phyloP scores from a whole-genome alignment of 805 yeast species.

The Zygosaccharomyces kombuchaensis region DNA sequence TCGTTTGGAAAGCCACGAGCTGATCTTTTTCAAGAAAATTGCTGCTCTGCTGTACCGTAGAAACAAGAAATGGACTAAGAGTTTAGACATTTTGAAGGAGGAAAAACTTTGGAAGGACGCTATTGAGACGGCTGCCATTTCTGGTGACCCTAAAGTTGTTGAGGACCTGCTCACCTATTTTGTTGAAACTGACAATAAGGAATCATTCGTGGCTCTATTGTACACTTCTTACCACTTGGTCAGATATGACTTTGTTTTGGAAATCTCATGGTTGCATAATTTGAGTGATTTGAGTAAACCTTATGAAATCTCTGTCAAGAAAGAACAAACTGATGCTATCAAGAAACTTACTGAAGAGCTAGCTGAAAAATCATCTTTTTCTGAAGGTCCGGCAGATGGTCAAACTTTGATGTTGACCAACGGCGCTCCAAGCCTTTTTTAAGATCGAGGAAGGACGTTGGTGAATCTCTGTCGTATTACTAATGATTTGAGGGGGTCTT shows the following conservation, averaged over 20 bases:
- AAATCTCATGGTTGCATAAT: slow-evolving; percentile 85
- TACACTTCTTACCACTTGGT: slow-evolving; percentile 80
- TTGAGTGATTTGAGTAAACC: slow-evolving; percentile 87
- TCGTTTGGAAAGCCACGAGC: slow-evolving; percentile 85
- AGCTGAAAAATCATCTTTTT: slow-evolving; percentile 58
- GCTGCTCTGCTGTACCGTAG: slow-evolving; percentile 92
- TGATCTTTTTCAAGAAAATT: slow-evolving; percentile 91
- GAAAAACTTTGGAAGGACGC: slow-evolving; percentile 96
- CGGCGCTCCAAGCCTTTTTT: slow-evolving; percentile 41
- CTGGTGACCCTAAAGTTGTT: slow-evolving; percentile 74
- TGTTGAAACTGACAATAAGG: slow-evolving; percentile 95
- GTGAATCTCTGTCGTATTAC: neutral
- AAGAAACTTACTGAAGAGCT: slow-evolving; percentile 65
- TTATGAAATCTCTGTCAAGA: slow-evolving; percentile 76
- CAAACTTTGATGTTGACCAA: slow-evolving; percentile 80
- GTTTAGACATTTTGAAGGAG: slow-evolving; percentile 79
- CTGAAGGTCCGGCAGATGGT: slow-evolving; percentile 47
- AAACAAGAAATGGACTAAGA: slow-evolving; percentile 89
- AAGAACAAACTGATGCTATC: slow-evolving; percentile 69
- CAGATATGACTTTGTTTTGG: slow-evolving; percentile 78
- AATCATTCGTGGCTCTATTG: slow-evolving; percentile 86
- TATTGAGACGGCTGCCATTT: slow-evolving; percentile 83
- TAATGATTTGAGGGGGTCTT: slow-evolving; percentile 15
- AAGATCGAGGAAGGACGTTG: neutral
- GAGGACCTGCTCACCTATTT: slow-evolving; percentile 86